Evolutionary conservation across 345 rosid genomes (phyloP), one percentile per base, ranked within the genome.

Genomic region (Eucalyptus grandis): DNA sequence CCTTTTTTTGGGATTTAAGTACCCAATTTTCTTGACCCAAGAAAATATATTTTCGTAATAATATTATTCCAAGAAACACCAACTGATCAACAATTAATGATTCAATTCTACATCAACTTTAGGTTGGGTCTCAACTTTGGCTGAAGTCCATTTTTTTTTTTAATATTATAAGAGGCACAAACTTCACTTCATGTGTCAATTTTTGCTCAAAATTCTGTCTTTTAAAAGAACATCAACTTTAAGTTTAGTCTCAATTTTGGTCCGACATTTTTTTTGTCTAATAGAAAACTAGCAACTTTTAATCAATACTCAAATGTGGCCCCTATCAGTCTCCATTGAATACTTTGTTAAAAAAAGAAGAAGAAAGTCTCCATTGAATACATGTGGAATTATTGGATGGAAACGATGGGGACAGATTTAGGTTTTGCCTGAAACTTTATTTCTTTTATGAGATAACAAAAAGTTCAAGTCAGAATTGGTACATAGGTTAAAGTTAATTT

Each of bases 161-260:
- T 17, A 14, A 15, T 14, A 50, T 50, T 50, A 50, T 50, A 50
- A 69, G 44, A 17, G 44, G 82, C 26, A 72, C 26, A 21, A 72
- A 34, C 19, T 67, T 34, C 11, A 37, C 2, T 17, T 34, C 22
- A 34, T 72, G 34, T 17, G 26, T 31, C 26, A 72, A 72, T 34
- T 62, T 14, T 26, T 3, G 2, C 1, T 4, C n/a, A 26, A 58
- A 53, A 53, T 53, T 19, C 4, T 0, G 2, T 53, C 26, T 19
- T 53, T 1, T 4, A 53, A 53, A 53, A 53, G 24, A 53, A 19
- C 11, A 53, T 53, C 24, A 8, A 53, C 26, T 53, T 51, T 53
- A 2, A 21, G 26, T 53, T 21, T 0, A 8, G 11, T 53, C 58
- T 4, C 26, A 8, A 53, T 53, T 53, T 8, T 53, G 24, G 2